Conservation (phyloP, 768 basidiomycete genomes). For the Russula virescens region DNA sequence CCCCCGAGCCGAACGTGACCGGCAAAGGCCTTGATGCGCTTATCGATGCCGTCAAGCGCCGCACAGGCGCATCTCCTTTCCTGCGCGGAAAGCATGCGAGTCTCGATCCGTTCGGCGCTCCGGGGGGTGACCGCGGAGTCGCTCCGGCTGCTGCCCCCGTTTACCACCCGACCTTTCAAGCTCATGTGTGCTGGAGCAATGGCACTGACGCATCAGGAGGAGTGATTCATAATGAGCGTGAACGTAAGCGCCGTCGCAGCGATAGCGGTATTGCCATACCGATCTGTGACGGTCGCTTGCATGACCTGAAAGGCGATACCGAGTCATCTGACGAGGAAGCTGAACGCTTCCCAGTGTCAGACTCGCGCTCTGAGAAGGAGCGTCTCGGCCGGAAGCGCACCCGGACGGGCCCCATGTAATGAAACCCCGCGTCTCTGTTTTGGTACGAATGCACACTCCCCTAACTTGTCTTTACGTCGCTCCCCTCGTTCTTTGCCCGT, state of each 20-base stretch:
- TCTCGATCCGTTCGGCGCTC: slow-evolving; percentile 44
- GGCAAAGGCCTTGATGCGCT: slow-evolving; percentile 47
- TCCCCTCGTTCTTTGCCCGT: not conserved
- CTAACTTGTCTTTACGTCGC: not conserved
- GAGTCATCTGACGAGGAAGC: slow-evolving; percentile 18
- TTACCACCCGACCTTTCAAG: slow-evolving; percentile 30
- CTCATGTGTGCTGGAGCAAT: slow-evolving; percentile 27
- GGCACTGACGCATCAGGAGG: slow-evolving; percentile 9
- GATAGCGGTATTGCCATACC: slow-evolving; percentile 8
- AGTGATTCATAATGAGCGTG: slow-evolving; percentile 6
- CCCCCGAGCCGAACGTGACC: slow-evolving; percentile 38
- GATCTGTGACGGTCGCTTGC: slow-evolving; percentile 7
- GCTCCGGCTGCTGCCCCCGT: slow-evolving; percentile 25
- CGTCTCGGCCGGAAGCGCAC: slow-evolving; percentile 17
- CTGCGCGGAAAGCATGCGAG: slow-evolving; percentile 47
- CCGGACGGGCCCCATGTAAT: slow-evolving; percentile 20
- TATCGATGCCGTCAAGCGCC: slow-evolving; percentile 45
- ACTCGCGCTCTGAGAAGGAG: slow-evolving; percentile 21
- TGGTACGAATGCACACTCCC: slow-evolving; percentile 7
- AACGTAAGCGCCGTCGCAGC: slow-evolving; percentile 16
- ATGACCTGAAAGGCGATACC: slow-evolving; percentile 6
- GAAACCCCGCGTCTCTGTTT: not conserved
- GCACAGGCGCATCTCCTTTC: slow-evolving; percentile 43
- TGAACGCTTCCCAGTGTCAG: slow-evolving; percentile 20
- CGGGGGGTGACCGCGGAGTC: slow-evolving; percentile 33